Percentiles rank a stretch among this genome's conserved stretches.
Evolutionary conservation across 805 yeast species (phyloP).

Genomic region (Starmerella bacillaris): DNA sequence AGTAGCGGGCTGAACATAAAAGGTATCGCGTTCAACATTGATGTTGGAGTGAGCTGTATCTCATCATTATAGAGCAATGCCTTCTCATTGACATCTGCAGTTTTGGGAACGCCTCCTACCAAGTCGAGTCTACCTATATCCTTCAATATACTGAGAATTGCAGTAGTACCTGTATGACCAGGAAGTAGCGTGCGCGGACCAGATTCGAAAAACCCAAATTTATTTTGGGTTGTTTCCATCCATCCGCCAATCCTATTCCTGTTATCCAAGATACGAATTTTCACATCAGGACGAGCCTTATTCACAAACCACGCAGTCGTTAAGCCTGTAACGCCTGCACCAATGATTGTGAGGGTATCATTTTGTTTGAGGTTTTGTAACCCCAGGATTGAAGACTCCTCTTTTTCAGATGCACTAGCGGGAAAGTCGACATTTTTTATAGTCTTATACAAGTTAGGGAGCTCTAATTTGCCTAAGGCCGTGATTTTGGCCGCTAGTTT

Average conservation of each 20-base stretch:
- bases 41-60: conserved; percentile 21
- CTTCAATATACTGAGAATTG: conserved; percentile 18
- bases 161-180: conserved; percentile 45
- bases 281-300: conserved; percentile 59
- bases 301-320: conserved; percentile 31
- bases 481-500: not conserved
- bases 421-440: not conserved
- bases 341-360: conserved; percentile 48
- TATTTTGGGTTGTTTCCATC: conserved; percentile 26
- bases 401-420: conserved; percentile 16
- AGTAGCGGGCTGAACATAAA: conserved; percentile 21
- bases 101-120: conserved; percentile 39
- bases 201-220: conserved; percentile 35
- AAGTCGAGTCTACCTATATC: conserved; percentile 30
- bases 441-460: not conserved
- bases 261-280: conserved; percentile 45
- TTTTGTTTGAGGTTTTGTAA: conserved; percentile 20
- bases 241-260: conserved; percentile 55
- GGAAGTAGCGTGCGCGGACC: conserved; percentile 90
- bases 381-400: conserved; percentile 18
- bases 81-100: conserved; percentile 52
- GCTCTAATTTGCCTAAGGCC: not conserved
- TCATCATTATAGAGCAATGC: conserved; percentile 32
- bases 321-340: conserved; percentile 80
- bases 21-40: conserved; percentile 8